Percentiles rank a stretch among this genome's conserved stretches.
Conservation (phyloP, 495 filamentous ascomycete genomes). For the Penicillium flavigenum region DNA sequence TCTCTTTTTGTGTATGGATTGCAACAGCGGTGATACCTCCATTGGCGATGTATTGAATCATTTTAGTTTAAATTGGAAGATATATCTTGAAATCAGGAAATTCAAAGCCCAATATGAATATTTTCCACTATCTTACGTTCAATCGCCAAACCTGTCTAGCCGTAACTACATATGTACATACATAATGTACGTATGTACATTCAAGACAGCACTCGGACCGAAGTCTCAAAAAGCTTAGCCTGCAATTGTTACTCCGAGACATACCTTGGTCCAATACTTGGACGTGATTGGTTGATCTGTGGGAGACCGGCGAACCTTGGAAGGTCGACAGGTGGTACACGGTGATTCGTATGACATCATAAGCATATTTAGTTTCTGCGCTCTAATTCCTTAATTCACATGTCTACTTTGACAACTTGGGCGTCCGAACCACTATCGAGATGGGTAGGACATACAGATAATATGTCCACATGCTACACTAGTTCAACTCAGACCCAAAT, state of each 20-base stretch:
- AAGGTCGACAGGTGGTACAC: background rate
- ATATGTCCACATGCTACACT: no score
- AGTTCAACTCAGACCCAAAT: background rate
- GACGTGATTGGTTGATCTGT: constrained; percentile 1
- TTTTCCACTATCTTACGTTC: no score
- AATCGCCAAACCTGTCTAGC: background rate
- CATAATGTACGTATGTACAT: background rate
- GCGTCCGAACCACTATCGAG: background rate
- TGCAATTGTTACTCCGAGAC: background rate
- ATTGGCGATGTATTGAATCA: constrained; percentile 17
- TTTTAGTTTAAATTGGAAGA: background rate
- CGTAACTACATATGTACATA: no score
- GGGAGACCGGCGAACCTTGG: background rate
- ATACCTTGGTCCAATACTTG: background rate
- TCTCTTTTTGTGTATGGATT: constrained; percentile 12
- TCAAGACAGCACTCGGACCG: background rate
- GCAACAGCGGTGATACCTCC: constrained; percentile 19
- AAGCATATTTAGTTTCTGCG: no score
- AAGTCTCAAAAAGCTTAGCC: constrained; percentile 7
- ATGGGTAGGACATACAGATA: background rate
- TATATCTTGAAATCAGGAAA: background rate
- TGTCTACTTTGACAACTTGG: no score
- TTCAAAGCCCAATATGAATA: background rate
- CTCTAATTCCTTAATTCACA: no score
- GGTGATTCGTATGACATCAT: constrained; percentile 2